Percentiles rank a stretch among this genome's conserved stretches.
Conservation (phyloP, 192 early-diverging fungal species). For the Backusella liffmaniae region DNA sequence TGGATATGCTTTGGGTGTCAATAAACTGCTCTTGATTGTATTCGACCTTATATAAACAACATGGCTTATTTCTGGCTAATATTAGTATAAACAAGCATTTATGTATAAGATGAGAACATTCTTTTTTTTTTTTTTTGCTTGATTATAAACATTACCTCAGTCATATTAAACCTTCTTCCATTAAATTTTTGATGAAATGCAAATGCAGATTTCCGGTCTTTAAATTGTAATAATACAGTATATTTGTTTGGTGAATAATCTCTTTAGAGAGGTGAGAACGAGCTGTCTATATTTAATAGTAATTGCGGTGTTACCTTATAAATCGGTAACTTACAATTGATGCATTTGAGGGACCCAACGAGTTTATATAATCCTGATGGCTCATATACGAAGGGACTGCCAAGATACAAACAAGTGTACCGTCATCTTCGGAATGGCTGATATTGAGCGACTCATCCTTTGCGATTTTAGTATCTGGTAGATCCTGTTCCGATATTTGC, state of each 20-base stretch:
- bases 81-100: neutral
- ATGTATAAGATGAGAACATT: neutral
- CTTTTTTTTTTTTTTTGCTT: neutral
- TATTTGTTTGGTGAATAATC: conserved; percentile 86
- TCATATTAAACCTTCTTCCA: conserved; percentile 79
- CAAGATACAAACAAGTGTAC: conserved; percentile 65
- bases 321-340: conserved; percentile 76
- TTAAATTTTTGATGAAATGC: conserved; percentile 80
- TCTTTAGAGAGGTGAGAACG: conserved; percentile 33
- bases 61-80: conserved; percentile 71
- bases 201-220: conserved; percentile 50
- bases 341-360: conserved; percentile 69
- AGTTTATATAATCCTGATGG: conserved; percentile 85
- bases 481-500: conserved; percentile 39
- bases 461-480: conserved; percentile 1
- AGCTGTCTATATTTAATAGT: no score
- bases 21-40: conserved; percentile 57
- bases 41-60: conserved; percentile 80
- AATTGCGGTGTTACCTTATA: conserved; percentile 40
- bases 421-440: conserved; percentile 26
- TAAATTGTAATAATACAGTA: conserved; percentile 85
- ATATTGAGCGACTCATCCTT: neutral
- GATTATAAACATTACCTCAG: conserved; percentile 54
- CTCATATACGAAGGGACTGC: conserved; percentile 90
- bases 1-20: conserved; percentile 62